Evolutionary conservation across 1,284 basidiomycete genomes (phyloP).

Genomic region (Polyporus tsugae): DNA sequence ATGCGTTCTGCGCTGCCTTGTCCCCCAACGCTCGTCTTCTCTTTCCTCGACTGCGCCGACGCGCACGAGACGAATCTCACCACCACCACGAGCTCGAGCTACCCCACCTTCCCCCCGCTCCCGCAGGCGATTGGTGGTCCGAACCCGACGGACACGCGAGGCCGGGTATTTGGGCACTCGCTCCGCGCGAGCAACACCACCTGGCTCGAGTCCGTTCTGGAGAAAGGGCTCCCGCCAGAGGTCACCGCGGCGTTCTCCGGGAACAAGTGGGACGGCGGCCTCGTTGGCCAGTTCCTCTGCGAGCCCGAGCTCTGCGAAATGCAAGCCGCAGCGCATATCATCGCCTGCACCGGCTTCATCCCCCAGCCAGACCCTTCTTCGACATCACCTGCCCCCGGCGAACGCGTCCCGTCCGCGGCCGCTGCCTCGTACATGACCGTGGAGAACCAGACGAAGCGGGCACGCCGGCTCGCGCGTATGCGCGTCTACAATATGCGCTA

Average conservation of each 20-base stretch:
- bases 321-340: conserved; percentile 30
- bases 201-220: conserved; percentile 38
- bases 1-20: conserved; percentile 45
- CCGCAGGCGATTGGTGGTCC: conserved; percentile 24
- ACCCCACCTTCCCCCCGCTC: conserved; percentile 36
- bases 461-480: conserved; percentile 50
- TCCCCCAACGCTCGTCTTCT: conserved; percentile 37
- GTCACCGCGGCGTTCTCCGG: conserved; percentile 33
- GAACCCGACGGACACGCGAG: conserved; percentile 4
- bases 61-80: background rate
- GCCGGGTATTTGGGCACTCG: conserved; percentile 14
- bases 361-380: conserved; percentile 11
- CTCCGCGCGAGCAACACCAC: conserved; percentile 29
- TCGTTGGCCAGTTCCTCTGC: conserved; percentile 22
- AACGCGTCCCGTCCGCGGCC: background rate
- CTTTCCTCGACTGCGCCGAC: conserved; percentile 20
- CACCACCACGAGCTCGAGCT: conserved; percentile 19
- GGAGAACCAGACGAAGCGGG: conserved; percentile 38
- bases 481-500: conserved; percentile 58
- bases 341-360: conserved; percentile 33
- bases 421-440: conserved; percentile 22
- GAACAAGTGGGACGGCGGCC: conserved; percentile 29
- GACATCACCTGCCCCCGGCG: background rate
- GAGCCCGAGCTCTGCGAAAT: conserved; percentile 25
- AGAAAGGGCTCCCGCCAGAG: conserved; percentile 35